phyloP scores from a whole-genome alignment of 345 rosid genomes.

The Eucalyptus camaldulensis region DNA sequence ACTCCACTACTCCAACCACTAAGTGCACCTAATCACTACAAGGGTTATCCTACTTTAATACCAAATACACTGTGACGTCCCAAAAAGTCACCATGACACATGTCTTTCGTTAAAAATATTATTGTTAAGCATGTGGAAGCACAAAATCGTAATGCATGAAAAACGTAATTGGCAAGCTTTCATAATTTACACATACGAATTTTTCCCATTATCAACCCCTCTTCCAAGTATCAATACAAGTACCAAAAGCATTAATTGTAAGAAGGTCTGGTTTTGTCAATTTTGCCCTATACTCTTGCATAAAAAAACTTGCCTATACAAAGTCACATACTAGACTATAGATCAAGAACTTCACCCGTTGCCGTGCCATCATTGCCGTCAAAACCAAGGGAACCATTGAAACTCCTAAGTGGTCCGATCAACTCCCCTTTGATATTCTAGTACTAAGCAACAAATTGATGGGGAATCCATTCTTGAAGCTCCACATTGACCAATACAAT shows the following conservation, averaged over 20 bases:
- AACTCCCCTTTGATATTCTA: not conserved
- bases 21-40: not conserved
- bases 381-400: not conserved
- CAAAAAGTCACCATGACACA: not conserved
- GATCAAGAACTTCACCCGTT: not conserved
- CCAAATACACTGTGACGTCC: not conserved
- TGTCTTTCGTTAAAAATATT: not conserved
- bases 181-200: not conserved
- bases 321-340: not conserved
- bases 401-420: not conserved
- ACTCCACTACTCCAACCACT: not conserved
- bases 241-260: not conserved
- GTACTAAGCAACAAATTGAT: not conserved
- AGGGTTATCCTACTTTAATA: not conserved
- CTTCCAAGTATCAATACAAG: not conserved
- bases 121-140: not conserved
- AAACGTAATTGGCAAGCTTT: not conserved
- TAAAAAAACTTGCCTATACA: not conserved
- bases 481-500: not conserved
- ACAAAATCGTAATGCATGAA: not conserved
- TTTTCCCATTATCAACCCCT: not conserved
- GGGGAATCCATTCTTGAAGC: not conserved
- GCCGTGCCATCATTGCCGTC: accelerated
- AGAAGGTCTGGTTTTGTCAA: not conserved
- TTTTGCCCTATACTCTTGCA: not conserved